phyloP scores from a whole-genome alignment of 1,284 basidiomycete species.

The Malassezia caprae region DNA sequence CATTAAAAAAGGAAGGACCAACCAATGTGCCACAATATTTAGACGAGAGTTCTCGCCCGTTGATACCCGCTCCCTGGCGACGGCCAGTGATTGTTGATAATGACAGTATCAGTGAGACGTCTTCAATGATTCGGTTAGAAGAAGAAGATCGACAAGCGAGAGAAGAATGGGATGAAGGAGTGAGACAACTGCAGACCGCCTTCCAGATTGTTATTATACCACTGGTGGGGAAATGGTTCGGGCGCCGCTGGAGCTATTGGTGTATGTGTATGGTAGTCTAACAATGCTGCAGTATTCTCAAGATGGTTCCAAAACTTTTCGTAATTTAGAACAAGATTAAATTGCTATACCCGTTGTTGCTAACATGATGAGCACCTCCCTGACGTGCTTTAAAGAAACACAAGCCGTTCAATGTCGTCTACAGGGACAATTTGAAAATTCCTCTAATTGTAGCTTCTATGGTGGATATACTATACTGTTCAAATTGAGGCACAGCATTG shows the following conservation, averaged over 20 bases:
- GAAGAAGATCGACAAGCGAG: constrained; percentile 57
- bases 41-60: neutral
- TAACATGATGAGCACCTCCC: neutral
- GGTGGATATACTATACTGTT: neutral
- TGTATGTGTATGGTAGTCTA: constrained; percentile 22
- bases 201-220: constrained; percentile 70
- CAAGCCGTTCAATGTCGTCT: neutral
- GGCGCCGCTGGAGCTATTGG: constrained; percentile 73
- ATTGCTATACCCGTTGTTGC: neutral
- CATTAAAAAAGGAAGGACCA: neutral
- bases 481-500: neutral
- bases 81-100: neutral
- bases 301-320: neutral
- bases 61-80: constrained; percentile 1
- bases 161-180: constrained; percentile 81
- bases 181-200: constrained; percentile 70
- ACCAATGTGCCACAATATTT: constrained; percentile 5
- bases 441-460: no score
- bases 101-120: constrained; percentile 32
- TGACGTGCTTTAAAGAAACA: neutral
- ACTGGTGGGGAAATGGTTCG: constrained; percentile 75
- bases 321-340: neutral
- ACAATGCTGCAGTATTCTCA: constrained; percentile 7
- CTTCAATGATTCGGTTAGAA: constrained; percentile 60
- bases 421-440: neutral